Conservation (phyloP, 2,329 filamentous ascomycete species). For the Xylaria polymorpha region DNA sequence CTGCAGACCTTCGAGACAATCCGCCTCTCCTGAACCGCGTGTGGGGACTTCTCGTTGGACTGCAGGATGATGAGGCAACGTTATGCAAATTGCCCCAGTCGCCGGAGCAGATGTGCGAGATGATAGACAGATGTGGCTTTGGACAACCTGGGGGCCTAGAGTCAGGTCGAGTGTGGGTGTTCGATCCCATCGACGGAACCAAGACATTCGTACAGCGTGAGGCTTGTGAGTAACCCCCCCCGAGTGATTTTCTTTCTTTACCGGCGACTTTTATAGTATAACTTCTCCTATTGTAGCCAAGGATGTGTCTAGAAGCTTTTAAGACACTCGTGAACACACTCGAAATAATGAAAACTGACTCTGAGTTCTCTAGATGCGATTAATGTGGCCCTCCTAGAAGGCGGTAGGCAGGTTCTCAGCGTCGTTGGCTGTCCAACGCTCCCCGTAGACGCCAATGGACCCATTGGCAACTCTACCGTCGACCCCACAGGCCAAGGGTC, state of each 20-base stretch:
- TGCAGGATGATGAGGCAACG: constrained; percentile 44
- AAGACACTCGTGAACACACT: background rate
- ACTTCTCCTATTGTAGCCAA: background rate
- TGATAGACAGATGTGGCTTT: constrained; percentile 64
- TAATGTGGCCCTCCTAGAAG: constrained; percentile 65
- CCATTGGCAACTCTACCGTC: constrained; percentile 58
- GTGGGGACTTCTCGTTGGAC: constrained; percentile 57
- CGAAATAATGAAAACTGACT: background rate
- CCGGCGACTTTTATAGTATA: background rate
- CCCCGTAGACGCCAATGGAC: constrained; percentile 53
- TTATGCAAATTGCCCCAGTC: constrained; percentile 53
- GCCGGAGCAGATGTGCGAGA: constrained; percentile 61
- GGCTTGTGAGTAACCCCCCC: constrained; percentile 51
- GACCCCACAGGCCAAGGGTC: constrained; percentile 59
- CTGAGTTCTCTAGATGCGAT: constrained; percentile 56
- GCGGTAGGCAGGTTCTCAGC: constrained; percentile 61
- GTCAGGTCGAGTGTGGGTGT: constrained; percentile 64
- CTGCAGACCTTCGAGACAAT: constrained; percentile 59
- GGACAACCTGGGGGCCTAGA: constrained; percentile 50
- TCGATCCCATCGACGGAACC: constrained; percentile 71
- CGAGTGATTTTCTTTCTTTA: background rate
- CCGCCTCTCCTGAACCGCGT: constrained; percentile 59
- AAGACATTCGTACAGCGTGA: constrained; percentile 66
- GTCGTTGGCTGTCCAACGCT: constrained; percentile 62
- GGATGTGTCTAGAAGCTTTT: background rate